These are phyloP conservation scores for Phytophthora palmivora DNA, from an alignment of 352 stramenopile genomes.

Conservation along the genomic window DNA sequence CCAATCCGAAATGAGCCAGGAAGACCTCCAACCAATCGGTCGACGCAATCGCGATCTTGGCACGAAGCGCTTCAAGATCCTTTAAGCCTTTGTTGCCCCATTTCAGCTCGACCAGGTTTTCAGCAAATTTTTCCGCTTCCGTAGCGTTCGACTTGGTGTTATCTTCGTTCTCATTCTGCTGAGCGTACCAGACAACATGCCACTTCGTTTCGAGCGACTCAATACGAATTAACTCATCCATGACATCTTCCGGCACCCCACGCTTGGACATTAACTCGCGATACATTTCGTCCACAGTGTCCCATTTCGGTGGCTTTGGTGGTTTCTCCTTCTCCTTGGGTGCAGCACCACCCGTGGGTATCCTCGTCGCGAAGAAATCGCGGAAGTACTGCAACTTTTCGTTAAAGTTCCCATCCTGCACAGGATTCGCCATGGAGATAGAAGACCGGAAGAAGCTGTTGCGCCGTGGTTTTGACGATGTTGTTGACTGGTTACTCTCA, in stretches of 20 bases:
- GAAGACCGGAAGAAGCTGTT: constrained; percentile 82
- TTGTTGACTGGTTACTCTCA: constrained; percentile 31
- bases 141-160: constrained; percentile 60
- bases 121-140: constrained; percentile 71
- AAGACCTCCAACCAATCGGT: constrained; percentile 85
- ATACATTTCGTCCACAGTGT: constrained; percentile 90
- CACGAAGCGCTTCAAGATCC: constrained; percentile 71
- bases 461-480: constrained; percentile 49
- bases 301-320: constrained; percentile 56
- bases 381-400: constrained; percentile 89
- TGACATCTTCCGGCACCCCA: constrained; percentile 82
- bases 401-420: constrained; percentile 83
- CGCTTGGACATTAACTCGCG: constrained; percentile 80
- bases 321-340: constrained; percentile 79
- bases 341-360: constrained; percentile 72
- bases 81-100: constrained; percentile 86
- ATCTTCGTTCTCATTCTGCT: constrained; percentile 84
- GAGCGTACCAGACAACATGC: constrained; percentile 85
- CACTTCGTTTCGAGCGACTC: constrained; percentile 88
- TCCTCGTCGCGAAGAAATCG: constrained; percentile 84
- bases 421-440: constrained; percentile 66
- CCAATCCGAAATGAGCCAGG: constrained; percentile 73
- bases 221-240: constrained; percentile 87
- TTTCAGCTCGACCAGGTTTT: constrained; percentile 82
- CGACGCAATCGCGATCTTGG: constrained; percentile 74